phyloP scores from a whole-genome alignment of 1,284 basidiomycete species.

The Melampsora americana region DNA sequence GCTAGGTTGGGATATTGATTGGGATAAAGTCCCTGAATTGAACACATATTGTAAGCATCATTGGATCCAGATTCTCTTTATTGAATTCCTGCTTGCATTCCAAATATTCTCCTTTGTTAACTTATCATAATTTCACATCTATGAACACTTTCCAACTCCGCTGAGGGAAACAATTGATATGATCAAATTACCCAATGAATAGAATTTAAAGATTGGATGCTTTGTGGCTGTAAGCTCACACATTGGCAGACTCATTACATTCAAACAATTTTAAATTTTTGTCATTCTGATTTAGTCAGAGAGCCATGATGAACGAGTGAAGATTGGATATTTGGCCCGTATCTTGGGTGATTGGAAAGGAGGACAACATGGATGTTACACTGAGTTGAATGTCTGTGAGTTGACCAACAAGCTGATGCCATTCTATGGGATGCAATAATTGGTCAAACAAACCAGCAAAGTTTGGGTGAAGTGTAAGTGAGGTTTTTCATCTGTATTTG shows the following conservation, averaged over 20 bases:
- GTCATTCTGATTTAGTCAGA: neutral
- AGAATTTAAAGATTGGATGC: neutral
- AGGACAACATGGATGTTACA: neutral
- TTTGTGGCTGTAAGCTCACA: neutral
- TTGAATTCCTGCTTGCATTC: too few species aligned
- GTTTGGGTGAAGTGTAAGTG: neutral
- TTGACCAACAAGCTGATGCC: neutral
- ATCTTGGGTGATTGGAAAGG: neutral
- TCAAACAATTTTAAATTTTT: neutral
- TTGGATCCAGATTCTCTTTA: too few species aligned
- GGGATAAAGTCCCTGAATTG: neutral
- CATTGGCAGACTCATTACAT: neutral
- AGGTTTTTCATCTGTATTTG: neutral
- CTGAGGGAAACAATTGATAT: neutral
- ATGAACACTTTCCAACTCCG: too few species aligned
- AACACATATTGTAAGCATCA: neutral
- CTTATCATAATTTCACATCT: too few species aligned
- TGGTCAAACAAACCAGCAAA: neutral
- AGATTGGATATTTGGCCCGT: neutral
- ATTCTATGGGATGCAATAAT: neutral
- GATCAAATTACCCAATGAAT: neutral
- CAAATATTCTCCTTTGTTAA: too few species aligned
- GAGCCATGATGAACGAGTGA: neutral
- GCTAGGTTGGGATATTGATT: neutral
- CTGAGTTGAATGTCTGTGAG: neutral